Conservation (phyloP, 2,329 filamentous ascomycete species). For the Chaetomium sp. region DNA sequence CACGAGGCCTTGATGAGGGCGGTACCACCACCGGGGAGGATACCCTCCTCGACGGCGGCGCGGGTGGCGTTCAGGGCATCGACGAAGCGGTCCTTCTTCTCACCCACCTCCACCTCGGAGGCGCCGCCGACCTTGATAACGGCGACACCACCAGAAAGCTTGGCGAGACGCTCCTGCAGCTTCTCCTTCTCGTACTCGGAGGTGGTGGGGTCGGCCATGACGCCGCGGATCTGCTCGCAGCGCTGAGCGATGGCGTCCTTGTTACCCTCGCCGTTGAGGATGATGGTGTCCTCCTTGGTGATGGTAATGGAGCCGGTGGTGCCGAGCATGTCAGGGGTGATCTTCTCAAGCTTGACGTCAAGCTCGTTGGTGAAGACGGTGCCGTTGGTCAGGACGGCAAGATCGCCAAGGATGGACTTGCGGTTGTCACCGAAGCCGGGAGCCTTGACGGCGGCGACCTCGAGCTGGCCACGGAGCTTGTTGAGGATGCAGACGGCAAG, state of each 20-base stretch:
- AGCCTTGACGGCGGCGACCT: constrained; percentile 98
- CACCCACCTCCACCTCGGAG: constrained; percentile 96
- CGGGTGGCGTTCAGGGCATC: constrained; percentile 98
- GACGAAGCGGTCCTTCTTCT: constrained; percentile 99
- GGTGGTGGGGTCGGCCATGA: constrained; percentile 90
- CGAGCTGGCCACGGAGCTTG: constrained; percentile 99
- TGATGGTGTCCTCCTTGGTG: constrained; percentile 99
- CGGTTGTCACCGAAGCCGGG: constrained; percentile 99
- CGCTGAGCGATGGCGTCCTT: constrained; percentile 93
- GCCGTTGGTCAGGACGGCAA: constrained; percentile 93
- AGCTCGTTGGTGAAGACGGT: constrained; percentile 98
- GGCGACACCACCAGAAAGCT: constrained; percentile 97
- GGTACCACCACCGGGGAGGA: constrained; percentile 97
- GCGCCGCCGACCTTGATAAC: constrained; percentile 99
- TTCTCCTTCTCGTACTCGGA: constrained; percentile 99
- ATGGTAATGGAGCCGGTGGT: constrained; percentile 98
- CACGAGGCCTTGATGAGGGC: constrained; percentile 95
- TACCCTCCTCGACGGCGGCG: constrained; percentile 97
- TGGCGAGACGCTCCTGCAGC: constrained; percentile 98
- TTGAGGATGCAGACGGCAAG: constrained; percentile 99
- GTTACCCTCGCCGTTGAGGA: constrained; percentile 93
- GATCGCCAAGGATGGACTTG: constrained; percentile 98
- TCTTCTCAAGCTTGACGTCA: constrained; percentile 98
- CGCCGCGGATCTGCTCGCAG: constrained; percentile 98
- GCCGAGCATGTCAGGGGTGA: constrained; percentile 91